Conservation (phyloP, 176 grass and related monocot species). For the Zizania latifolia region DNA sequence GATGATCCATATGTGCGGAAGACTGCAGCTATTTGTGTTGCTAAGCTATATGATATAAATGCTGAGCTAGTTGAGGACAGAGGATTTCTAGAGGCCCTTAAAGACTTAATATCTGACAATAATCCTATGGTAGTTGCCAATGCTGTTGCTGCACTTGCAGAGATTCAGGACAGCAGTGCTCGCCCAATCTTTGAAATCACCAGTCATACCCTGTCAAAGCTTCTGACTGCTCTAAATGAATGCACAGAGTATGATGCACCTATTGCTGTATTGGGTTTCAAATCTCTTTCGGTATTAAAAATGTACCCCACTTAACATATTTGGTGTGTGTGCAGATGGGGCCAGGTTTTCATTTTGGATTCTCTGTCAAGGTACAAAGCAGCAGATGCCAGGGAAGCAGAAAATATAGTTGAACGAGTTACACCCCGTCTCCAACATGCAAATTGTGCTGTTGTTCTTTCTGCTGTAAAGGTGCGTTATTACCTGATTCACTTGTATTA, state of each 20-base stretch:
- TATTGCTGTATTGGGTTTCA: slow-evolving; percentile 14
- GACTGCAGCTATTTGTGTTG: slow-evolving; percentile 97
- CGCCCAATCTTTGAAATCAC: slow-evolving; percentile 88
- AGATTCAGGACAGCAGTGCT: slow-evolving; percentile 86
- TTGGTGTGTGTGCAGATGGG: slow-evolving; percentile 60
- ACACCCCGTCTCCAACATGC: slow-evolving; percentile 98
- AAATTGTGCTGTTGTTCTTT: slow-evolving; percentile 98
- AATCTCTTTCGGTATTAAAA: not conserved
- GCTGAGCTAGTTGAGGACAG: slow-evolving; percentile 95
- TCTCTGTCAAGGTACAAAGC: slow-evolving; percentile 84
- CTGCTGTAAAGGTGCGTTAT: slow-evolving; percentile 83
- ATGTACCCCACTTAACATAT: not conserved
- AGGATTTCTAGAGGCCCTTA: slow-evolving; percentile 89
- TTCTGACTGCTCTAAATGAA: slow-evolving; percentile 96
- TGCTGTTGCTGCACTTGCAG: slow-evolving; percentile 96
- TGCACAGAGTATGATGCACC: slow-evolving; percentile 82
- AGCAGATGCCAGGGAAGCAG: slow-evolving; percentile 81
- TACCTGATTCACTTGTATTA: slow-evolving; percentile 9
- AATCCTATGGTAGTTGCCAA: slow-evolving; percentile 99
- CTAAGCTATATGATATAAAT: slow-evolving; percentile 99
- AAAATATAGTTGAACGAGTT: slow-evolving; percentile 90
- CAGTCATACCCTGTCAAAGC: slow-evolving; percentile 93
- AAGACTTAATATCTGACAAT: slow-evolving; percentile 96
- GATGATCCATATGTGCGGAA: slow-evolving; percentile 98
- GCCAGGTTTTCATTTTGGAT: slow-evolving; percentile 99